Base-by-base conservation (phyloP, 2,329 filamentous ascomycete species). In the Fusarium denticulatum region DNA sequence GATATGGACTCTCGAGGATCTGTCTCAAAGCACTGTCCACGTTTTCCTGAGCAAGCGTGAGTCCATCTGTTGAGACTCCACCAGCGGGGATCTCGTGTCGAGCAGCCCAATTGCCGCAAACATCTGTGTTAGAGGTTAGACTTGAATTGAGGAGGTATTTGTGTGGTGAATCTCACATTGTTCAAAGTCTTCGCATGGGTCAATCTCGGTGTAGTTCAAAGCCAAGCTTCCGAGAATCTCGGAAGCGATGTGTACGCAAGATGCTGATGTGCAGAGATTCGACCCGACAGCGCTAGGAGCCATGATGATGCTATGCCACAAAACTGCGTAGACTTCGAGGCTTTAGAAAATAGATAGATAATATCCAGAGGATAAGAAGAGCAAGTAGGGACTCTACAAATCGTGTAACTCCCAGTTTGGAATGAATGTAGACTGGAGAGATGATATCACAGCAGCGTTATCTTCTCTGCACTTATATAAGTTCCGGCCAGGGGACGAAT, bases 131-230 rank as follows among this genome's bases (percentile, higher is more conserved):
- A 47, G 13, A 7, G 18, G 12, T 34, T 20, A 34, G 47, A 7
- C 18, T 47, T 47, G 4, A 34, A 10, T 20, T 7, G 16, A 14
- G 3, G 16, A 32, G 7, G 3, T 32, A 12, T 32, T 6, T 34
- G 16, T 6, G 0, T 26, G n/a, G 28, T 8, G 12, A 1, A 5
- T 15, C 45, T 47, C 1, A 47, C 26, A 86, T 78, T 90, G 85
- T 67, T 93, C 90, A 67, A 94, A 94, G 76, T 93, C 82, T n/a
- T 85, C 87, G 75, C 92, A 94, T 4, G 92, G 88, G 77, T 94
- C 90, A 43, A 94, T 83, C 6, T 88, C 81, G 67, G 88, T 84
- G 80, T 92, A 91, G 57, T 90, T 71, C 16, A 76, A 70, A 5
- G 79, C 77, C 1, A 82, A 20, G 24, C 50, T 66, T 26, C 74